Base-by-base conservation (phyloP, 2,329 filamentous ascomycete species). In the Lachnellula suecica region DNA sequence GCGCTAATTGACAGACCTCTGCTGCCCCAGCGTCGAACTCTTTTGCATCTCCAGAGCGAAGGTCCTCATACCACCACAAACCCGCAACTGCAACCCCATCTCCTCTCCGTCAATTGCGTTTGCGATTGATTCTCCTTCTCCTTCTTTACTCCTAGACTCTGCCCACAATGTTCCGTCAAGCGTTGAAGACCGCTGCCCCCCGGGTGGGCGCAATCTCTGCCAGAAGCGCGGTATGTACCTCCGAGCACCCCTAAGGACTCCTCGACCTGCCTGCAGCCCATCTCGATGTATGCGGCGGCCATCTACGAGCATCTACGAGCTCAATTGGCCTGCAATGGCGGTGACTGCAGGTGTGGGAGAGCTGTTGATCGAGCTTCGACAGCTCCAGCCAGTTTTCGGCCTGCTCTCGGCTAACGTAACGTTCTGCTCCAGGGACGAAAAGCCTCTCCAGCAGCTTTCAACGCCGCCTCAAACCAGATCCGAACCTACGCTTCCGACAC, bases 401-500 rank as follows among this genome's bases (percentile, higher is more conserved):
- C 72, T 70, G 17, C 31, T 40, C 37, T 74, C 75, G 77, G 77
- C 78, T 82, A 78, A 79, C 75, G 66, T 67, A 60, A 66, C 71
- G 73, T 79, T 79, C 78, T 63, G 64, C 57, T 64, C 68, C 76
- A 97, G 93, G 82, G 84, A 77, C 92, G 92, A 84, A 88, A 87
- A 82, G 87, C 85, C 81, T 83, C 84, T 79, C 89, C 91, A 73
- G 86, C 84, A 74, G 81, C 83, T 74, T 78, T 87, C 81, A 87
- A 84, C 80, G 79, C 83, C 70, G 77, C 79, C 67, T 78, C 84
- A 66, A 80, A 87, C 74, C 85, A 89, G 74, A 76, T 85, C 74
- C 90, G 94, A 79, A 84, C 83, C 77, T 97, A 96, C 79, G 93
- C 91, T 73, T 79, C 87, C 77, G 92, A 96, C 71, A 88, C 90